These are phyloP conservation scores for Graphiopsis chlorocephala DNA, from an alignment of 2,329 filamentous ascomycete genomes.

Conservation along the genomic window DNA sequence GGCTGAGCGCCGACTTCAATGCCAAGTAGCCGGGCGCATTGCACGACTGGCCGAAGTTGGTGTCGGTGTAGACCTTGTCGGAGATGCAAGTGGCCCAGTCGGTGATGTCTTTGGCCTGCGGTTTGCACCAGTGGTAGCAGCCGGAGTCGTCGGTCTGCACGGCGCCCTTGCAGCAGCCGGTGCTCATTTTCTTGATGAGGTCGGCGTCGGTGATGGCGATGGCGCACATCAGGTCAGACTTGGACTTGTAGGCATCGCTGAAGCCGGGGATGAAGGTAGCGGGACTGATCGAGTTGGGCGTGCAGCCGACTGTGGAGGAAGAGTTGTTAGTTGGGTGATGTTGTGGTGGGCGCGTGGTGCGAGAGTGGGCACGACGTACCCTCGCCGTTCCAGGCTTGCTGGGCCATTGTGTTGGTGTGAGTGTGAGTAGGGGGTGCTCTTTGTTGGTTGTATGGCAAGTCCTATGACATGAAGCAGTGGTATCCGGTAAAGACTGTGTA, in stretches of 20 bases:
- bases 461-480: neutral
- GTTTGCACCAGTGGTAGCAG: constrained; percentile 14
- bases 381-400: neutral
- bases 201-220: neutral
- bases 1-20: neutral
- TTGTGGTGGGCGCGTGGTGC: neutral
- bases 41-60: constrained; percentile 9
- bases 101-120: neutral
- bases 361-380: neutral
- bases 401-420: neutral
- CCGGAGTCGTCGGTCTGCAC: constrained; percentile 5
- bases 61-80: constrained; percentile 10
- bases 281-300: constrained; percentile 9
- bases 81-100: constrained; percentile 12
- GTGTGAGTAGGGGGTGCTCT: neutral
- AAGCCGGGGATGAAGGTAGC: constrained; percentile 11
- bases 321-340: neutral
- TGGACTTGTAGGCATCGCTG: neutral
- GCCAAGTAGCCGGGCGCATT: constrained; percentile 1
- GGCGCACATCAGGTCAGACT: constrained; percentile 4
- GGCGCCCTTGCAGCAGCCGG: constrained; percentile 7
- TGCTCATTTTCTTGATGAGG: neutral
- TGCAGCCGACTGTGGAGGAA: constrained; percentile 7
- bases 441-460: neutral
- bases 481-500: neutral